Percentiles rank a stretch among this genome's conserved stretches.
Conservation (phyloP, 306 rosid genomes). For the Castanopsis chinensis region DNA sequence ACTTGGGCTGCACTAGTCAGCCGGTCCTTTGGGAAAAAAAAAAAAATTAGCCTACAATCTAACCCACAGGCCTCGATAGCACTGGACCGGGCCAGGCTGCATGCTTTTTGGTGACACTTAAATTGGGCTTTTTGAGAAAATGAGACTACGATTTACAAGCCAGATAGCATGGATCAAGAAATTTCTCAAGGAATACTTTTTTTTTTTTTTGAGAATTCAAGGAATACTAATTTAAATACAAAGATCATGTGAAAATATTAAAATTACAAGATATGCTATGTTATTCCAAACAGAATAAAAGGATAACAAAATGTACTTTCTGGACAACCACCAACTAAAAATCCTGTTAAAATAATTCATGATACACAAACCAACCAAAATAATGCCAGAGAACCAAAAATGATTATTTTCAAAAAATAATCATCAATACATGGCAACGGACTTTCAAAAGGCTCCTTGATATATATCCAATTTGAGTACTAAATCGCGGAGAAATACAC, state of each 20-base stretch:
- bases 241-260: constrained; percentile 7
- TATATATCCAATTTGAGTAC: constrained; percentile 24
- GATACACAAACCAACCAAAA: constrained; percentile 29
- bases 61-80: no score
- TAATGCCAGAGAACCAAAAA: constrained; percentile 28
- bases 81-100: no score
- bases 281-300: constrained; percentile 12
- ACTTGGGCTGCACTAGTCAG: no score
- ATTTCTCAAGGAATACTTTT: constrained; percentile 9
- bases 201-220: neutral
- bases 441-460: constrained; percentile 15
- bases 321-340: constrained; percentile 39
- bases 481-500: constrained; percentile 24
- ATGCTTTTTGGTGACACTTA: no score
- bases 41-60: no score
- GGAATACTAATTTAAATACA: constrained; percentile 20
- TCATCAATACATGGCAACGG: constrained; percentile 6
- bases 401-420: neutral
- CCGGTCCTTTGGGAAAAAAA: no score
- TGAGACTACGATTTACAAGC: constrained; percentile 24
- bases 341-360: constrained; percentile 26
- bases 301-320: constrained; percentile 14
- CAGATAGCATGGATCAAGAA: neutral
- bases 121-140: neutral
- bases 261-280: constrained; percentile 13